Evolutionary conservation across 495 filamentous ascomycete genomes (phyloP).

Genomic region (Aspergillus nidulans): DNA sequence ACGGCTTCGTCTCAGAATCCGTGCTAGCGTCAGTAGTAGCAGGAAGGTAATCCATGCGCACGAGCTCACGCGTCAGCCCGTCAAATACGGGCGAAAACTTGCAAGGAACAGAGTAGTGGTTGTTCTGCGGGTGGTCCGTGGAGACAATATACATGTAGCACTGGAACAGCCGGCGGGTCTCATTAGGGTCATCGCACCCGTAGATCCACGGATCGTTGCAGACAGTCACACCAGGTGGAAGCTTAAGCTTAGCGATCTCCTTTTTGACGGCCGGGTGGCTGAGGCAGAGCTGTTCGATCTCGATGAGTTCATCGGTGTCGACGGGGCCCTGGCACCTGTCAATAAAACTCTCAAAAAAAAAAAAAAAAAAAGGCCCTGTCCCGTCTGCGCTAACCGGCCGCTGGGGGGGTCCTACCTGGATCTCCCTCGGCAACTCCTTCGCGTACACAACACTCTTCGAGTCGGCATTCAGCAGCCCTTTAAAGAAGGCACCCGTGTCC

Average conservation of each 20-base stretch:
- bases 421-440: constrained; percentile 43
- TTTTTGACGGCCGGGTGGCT: constrained; percentile 38
- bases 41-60: constrained; percentile 49
- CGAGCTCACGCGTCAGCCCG: constrained; percentile 57
- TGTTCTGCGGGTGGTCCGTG: constrained; percentile 43
- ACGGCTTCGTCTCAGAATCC: constrained; percentile 33
- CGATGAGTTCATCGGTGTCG: constrained; percentile 40
- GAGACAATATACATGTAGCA: constrained; percentile 44
- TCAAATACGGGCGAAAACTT: constrained; percentile 75
- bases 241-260: constrained; percentile 40
- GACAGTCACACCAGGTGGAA: constrained; percentile 36
- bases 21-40: constrained; percentile 27
- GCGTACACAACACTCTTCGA: constrained; percentile 29
- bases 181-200: constrained; percentile 33
- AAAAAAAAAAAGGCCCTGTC: too few species aligned
- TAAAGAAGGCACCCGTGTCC: constrained; percentile 36
- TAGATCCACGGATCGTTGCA: constrained; percentile 47
- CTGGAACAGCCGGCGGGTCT: constrained; percentile 38
- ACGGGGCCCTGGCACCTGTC: constrained; percentile 24
- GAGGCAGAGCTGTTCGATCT: constrained; percentile 37
- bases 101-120: constrained; percentile 77
- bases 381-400: neutral
- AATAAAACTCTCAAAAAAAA: neutral
- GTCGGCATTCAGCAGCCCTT: constrained; percentile 35
- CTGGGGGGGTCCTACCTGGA: constrained; percentile 30